Evolutionary conservation across 176 grass and related monocot species (phyloP), one percentile per base, ranked within the genome.

Genomic region (Cenchrus americanus): DNA sequence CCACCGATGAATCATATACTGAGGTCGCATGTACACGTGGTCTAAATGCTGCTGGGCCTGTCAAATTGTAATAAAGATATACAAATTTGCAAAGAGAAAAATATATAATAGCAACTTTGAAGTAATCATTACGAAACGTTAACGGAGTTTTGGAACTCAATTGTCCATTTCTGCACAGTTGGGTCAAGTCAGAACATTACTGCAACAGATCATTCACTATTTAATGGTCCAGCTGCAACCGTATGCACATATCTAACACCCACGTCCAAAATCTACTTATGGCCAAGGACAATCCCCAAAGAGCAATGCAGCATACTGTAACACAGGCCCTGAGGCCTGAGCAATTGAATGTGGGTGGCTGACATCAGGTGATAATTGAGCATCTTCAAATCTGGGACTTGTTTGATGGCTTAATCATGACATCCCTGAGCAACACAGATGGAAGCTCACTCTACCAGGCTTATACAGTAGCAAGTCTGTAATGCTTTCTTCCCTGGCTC

Each of bases 31-130:
- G 78, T 58, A 90, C 85, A 61, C 93, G 89, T 78, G 96, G 96
- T 76, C 93, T 89, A 79, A 98, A 98, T 85, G 96, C 96, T 80
- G 96, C 96, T 83, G 96, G 91, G 69, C 89, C 96, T 98, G 76
- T 51, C 83, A 87, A 89, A 46, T 23, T 52, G 78, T 68, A 57
- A 90, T 22, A 48, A 67, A 72, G 10, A 53, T 68, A 21, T 75
- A 68, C 49, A 67, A 68, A 75, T 66, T 7, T 72, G 73, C 23
- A 75, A 23, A 17, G n/a, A 47, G 46, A 21, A 12, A 62, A 54
- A 22, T 11, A 69, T 69, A 63, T 17, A 27, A 65, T 3, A 78
- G 3, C 22, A 23, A 22, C 41, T 58, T 12, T 66, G 57, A 17
- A 84, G 52, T 12, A 32, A 71, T n/a, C 17, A 71, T 26, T 54